Evolutionary conservation across 2,329 filamentous ascomycete species (phyloP).

Genomic region (Penicillium sp.): DNA sequence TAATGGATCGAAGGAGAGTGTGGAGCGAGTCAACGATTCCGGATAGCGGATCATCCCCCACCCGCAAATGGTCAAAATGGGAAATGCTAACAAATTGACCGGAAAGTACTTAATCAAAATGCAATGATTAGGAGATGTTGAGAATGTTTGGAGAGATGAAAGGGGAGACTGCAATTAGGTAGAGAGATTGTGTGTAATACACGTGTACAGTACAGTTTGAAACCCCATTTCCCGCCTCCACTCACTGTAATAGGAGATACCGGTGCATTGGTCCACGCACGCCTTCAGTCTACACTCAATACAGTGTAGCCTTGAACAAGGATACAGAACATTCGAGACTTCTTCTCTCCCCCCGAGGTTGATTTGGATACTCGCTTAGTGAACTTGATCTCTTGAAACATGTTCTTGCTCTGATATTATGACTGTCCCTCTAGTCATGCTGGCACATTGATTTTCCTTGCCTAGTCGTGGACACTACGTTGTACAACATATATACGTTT

Average conservation of each 20-base stretch:
- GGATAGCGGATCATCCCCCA: slow-evolving; percentile 27
- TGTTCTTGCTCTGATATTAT: not conserved
- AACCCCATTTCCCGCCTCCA: slow-evolving; percentile 4
- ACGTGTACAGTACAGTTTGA: slow-evolving; percentile 12
- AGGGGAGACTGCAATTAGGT: not conserved
- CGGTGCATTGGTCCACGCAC: slow-evolving; percentile 1
- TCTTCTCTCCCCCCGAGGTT: no score
- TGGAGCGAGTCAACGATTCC: slow-evolving; percentile 23
- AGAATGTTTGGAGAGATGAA: slow-evolving; percentile 1
- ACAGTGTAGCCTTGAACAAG: not conserved
- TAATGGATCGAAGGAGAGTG: slow-evolving; percentile 9
- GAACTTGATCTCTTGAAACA: no score
- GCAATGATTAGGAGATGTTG: not conserved
- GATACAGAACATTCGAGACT: slow-evolving; percentile 1
- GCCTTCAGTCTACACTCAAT: not conserved
- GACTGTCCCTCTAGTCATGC: no score
- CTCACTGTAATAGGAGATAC: not conserved
- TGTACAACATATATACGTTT: not conserved
- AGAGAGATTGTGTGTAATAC: slow-evolving; percentile 21
- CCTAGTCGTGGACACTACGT: not conserved
- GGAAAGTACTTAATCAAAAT: not conserved
- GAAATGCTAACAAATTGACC: not conserved
- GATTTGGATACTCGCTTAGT: no score
- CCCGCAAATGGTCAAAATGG: not conserved
- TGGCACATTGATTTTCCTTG: not conserved